Evolutionary conservation across 192 early-diverging fungal species (phyloP).

Genomic region (Coemansia sp.): DNA sequence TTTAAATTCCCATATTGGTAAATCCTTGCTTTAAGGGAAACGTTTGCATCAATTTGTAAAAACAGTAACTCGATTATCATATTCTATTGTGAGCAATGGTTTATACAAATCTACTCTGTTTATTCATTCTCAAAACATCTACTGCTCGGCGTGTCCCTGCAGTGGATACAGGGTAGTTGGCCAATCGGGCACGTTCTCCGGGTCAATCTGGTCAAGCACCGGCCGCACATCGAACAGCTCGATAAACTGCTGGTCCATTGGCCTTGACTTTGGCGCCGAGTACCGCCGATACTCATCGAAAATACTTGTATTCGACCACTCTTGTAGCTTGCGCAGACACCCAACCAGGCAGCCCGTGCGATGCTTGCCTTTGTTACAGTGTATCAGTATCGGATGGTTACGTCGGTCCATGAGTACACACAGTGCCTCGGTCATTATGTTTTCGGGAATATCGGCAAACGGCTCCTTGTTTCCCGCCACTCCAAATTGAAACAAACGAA

Average conservation of each 20-base stretch:
- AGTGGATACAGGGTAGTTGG: conserved; percentile 39
- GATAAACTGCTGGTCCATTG: conserved; percentile 86
- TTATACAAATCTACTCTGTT: too few relatives aligned
- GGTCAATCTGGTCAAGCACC: conserved; percentile 64
- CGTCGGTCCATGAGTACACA: conserved; percentile 53
- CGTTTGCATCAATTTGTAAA: not conserved
- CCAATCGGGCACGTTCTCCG: conserved; percentile 62
- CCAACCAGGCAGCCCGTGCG: conserved; percentile 96
- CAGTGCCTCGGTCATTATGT: conserved; percentile 40
- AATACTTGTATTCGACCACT: conserved; percentile 93
- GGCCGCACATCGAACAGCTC: conserved; percentile 72
- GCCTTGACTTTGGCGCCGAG: conserved; percentile 76
- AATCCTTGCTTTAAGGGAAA: not conserved
- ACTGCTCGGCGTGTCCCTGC: not conserved
- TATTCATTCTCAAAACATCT: too few relatives aligned
- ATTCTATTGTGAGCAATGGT: too few relatives aligned
- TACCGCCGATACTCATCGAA: conserved; percentile 97
- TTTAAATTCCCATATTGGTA: not conserved
- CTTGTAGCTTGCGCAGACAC: conserved; percentile 88
- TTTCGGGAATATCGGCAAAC: conserved; percentile 53
- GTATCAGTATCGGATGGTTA: conserved; percentile 85
- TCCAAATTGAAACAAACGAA: conserved; percentile 82
- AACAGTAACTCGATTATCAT: too few relatives aligned
- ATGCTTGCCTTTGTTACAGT: conserved; percentile 99
- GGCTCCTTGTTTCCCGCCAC: conserved; percentile 88